These are phyloP conservation scores for Wickerhamomyces tratensis DNA, from an alignment of 805 yeast species.

Conservation along the genomic window DNA sequence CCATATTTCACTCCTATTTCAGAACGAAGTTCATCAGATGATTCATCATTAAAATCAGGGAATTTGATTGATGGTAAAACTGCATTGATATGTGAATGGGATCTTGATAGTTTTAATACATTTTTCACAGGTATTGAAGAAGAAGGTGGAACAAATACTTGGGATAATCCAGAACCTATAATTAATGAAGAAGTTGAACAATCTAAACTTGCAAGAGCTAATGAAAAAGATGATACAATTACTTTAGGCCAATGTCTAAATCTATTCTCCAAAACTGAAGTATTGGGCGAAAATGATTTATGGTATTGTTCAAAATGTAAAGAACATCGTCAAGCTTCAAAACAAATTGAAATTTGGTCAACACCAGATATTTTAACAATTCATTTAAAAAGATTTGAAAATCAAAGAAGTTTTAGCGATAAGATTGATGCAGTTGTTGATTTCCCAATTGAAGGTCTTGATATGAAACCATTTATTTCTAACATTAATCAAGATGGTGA, in stretches of 20 bases:
- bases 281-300: constrained; percentile 77
- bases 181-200: constrained; percentile 46
- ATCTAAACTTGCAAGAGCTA: constrained; percentile 24
- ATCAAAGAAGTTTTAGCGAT: constrained; percentile 76
- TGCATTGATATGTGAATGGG: constrained; percentile 64
- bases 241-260: constrained; percentile 67
- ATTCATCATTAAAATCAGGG: no score
- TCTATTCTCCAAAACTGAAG: constrained; percentile 71
- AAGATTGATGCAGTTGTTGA: constrained; percentile 79
- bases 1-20: no score
- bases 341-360: constrained; percentile 87
- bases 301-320: constrained; percentile 93
- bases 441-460: constrained; percentile 79
- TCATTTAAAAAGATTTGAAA: constrained; percentile 85
- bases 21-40: no score
- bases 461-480: constrained; percentile 52
- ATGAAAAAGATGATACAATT: constrained; percentile 29
- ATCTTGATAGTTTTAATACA: constrained; percentile 31
- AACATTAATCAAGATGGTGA: constrained; percentile 17
- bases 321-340: constrained; percentile 84
- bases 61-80: constrained; percentile 21
- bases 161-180: constrained; percentile 41
- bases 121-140: constrained; percentile 42
- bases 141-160: constrained; percentile 40
- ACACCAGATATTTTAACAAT: constrained; percentile 85